phyloP scores from a whole-genome alignment of 2,329 filamentous ascomycete genomes.

The Dothideomycetidae sp. region DNA sequence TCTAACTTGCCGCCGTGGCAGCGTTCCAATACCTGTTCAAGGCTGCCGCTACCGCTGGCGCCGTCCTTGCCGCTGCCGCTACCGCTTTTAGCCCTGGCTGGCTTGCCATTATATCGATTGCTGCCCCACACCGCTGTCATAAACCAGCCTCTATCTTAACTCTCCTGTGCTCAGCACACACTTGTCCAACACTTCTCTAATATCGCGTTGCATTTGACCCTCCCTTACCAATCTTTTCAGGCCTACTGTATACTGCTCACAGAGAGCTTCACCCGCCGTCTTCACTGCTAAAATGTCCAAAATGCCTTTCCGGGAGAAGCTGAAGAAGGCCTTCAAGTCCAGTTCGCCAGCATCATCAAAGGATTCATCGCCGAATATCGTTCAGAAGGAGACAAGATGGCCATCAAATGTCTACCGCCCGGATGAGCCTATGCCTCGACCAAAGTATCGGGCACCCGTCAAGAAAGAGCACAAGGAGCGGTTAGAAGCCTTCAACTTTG shows the following conservation, averaged over 20 bases:
- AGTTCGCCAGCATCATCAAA: slow-evolving; percentile 15
- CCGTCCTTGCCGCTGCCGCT: no score
- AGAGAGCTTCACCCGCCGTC: slow-evolving; percentile 1
- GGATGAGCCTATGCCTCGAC: slow-evolving; percentile 36
- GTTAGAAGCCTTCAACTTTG: slow-evolving; percentile 34
- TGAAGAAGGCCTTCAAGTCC: slow-evolving; percentile 30
- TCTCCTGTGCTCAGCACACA: not conserved
- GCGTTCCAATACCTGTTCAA: not conserved
- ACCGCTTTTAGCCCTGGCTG: slow-evolving; percentile 4
- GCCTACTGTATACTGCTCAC: not conserved
- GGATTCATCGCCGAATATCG: slow-evolving; percentile 16
- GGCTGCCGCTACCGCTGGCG: no score
- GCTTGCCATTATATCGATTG: slow-evolving; percentile 10
- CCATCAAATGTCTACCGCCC: slow-evolving; percentile 36
- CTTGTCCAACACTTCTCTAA: no score
- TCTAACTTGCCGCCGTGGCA: slow-evolving; percentile 1
- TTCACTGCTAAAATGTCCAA: slow-evolving; percentile 11
- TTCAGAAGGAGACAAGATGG: slow-evolving; percentile 20
- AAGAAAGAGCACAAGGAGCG: slow-evolving; percentile 37
- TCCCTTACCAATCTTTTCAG: no score
- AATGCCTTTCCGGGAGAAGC: slow-evolving; percentile 34
- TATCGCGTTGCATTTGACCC: no score
- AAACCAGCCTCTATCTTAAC: slow-evolving; percentile 8
- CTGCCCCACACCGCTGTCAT: slow-evolving; percentile 4
- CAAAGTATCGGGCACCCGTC: slow-evolving; percentile 36